Evolutionary conservation across 2,329 filamentous ascomycete genomes (phyloP), one percentile per base, ranked within the genome.

Genomic region (Ambrosiella xylebori): DNA sequence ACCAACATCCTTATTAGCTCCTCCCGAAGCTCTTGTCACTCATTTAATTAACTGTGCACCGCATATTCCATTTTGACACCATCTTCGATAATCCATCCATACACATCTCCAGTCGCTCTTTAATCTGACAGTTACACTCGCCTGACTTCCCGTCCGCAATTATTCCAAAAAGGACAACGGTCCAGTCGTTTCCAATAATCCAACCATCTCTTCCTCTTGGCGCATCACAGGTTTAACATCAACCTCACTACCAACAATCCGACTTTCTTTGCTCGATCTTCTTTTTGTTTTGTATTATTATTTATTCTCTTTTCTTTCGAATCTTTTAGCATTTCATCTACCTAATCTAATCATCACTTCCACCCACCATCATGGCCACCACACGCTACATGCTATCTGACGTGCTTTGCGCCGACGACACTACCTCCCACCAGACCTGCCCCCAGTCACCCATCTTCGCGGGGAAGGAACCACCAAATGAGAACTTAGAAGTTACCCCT

Each of bases 361-460:
- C 9, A 27, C 19, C 17, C 17, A 5, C 17, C 8, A 51, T 15
- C 8, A 61, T 61, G 59, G 53, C 59, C 19, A 44, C 59, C 36
- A 56, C 59, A 11, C 56, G 52, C 13, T 38, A 53, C 1, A 56
- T 47, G 13, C 45, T 61, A 8, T 53, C 59, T 6, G 57, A 61
- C 27, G 13, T 61, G 19, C 47, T 61, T 41, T 35, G 38, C 45
- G 37, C 41, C 17, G 56, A 57, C 12, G 55, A 57, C 12, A 12
- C 41, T 39, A 51, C n/a, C 9, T 4, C 37, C 37, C 55, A 19
- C 55, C 38, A 54, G 9, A 41, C 35, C 7, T 52, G 54, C 36
- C 56, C 59, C 27, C 45, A 52, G 7, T 52, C 52, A 11, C 52
- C 59, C 13, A 55, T 51, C 5, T 7, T 58, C 8, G 37, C 37